Percentiles rank a stretch among this genome's conserved stretches.
Conservation (phyloP, 2,329 filamentous ascomycete genomes). For the Xylariaceae sp. region DNA sequence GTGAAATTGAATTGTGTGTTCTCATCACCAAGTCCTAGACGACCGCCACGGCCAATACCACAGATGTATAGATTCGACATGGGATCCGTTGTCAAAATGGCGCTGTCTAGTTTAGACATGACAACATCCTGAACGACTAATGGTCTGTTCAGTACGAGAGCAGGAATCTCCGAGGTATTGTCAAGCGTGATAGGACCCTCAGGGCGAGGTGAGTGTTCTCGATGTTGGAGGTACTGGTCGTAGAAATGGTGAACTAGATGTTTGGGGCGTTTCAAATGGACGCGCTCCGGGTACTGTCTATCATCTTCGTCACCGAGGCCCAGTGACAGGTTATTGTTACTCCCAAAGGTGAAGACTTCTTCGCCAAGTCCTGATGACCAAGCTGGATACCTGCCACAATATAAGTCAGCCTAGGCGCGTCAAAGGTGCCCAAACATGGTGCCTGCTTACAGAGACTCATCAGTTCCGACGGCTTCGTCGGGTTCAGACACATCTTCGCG, state of each 20-base stretch:
- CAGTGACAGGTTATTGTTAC: conserved; percentile 90
- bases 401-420: conserved; percentile 4
- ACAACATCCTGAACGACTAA: conserved; percentile 75
- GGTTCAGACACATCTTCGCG: conserved; percentile 53
- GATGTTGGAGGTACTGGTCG: conserved; percentile 57
- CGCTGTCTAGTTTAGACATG: conserved; percentile 89
- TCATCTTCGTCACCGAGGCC: conserved; percentile 96
- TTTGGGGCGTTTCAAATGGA: conserved; percentile 71
- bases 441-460: conserved; percentile 23
- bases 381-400: conserved; percentile 23
- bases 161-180: conserved; percentile 61
- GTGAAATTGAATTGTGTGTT: conserved; percentile 83
- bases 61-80: conserved; percentile 90
- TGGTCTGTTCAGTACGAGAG: conserved; percentile 65
- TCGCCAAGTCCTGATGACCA: conserved; percentile 53
- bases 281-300: conserved; percentile 84
- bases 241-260: conserved; percentile 72
- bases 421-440: conserved; percentile 10
- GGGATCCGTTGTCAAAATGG: conserved; percentile 80
- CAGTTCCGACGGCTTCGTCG: conserved; percentile 42
- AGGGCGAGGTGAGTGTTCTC: conserved; percentile 23
- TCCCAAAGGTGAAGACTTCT: conserved; percentile 90
- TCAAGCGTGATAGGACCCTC: conserved; percentile 33
- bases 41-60: conserved; percentile 84
- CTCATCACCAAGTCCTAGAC: conserved; percentile 85